Conservation (phyloP, 192 early-diverging fungal species). For the Backusella tarrabulga region DNA sequence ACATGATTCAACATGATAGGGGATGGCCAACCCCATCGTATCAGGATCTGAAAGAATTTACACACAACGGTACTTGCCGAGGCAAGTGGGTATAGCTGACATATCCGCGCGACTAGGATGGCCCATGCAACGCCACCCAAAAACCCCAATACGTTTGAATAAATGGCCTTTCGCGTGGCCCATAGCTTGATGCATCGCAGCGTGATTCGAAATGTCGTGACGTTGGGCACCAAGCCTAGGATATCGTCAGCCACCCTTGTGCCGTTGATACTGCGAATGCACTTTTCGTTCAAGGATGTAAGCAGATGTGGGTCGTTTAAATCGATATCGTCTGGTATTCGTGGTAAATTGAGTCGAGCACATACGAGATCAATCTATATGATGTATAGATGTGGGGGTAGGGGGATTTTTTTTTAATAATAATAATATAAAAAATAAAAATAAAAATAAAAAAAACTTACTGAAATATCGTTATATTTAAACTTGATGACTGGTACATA, state of each 20-base stretch:
- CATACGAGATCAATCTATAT: slow-evolving; percentile 88
- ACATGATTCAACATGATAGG: slow-evolving; percentile 63
- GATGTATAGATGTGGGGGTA: too few relatives aligned
- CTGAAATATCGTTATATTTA: slow-evolving; percentile 56
- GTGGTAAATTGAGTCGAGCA: slow-evolving; percentile 64
- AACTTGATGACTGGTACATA: slow-evolving; percentile 71
- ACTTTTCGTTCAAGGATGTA: slow-evolving; percentile 72
- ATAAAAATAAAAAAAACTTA: slow-evolving; percentile 34
- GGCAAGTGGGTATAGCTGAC: slow-evolving; percentile 70
- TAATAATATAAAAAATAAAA: too few relatives aligned
- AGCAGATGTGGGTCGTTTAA: slow-evolving; percentile 76
- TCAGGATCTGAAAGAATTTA: slow-evolving; percentile 64
- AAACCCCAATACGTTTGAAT: slow-evolving; percentile 72
- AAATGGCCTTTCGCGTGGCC: slow-evolving; percentile 62
- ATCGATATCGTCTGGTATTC: slow-evolving; percentile 79
- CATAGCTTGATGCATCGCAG: slow-evolving; percentile 68
- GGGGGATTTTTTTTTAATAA: slow-evolving; percentile 41
- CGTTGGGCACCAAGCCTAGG: slow-evolving; percentile 59
- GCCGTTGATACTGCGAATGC: slow-evolving; percentile 87
- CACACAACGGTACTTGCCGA: slow-evolving; percentile 57
- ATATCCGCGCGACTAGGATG: slow-evolving; percentile 66
- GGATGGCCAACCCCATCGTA: slow-evolving; percentile 63
- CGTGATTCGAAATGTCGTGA: slow-evolving; percentile 58
- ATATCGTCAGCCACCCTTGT: slow-evolving; percentile 70
- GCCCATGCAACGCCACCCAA: slow-evolving; percentile 77